Evolutionary conservation across 2,329 filamentous ascomycete genomes (phyloP), one percentile per base, ranked within the genome.

Genomic region (Aspergillus versicolor): DNA sequence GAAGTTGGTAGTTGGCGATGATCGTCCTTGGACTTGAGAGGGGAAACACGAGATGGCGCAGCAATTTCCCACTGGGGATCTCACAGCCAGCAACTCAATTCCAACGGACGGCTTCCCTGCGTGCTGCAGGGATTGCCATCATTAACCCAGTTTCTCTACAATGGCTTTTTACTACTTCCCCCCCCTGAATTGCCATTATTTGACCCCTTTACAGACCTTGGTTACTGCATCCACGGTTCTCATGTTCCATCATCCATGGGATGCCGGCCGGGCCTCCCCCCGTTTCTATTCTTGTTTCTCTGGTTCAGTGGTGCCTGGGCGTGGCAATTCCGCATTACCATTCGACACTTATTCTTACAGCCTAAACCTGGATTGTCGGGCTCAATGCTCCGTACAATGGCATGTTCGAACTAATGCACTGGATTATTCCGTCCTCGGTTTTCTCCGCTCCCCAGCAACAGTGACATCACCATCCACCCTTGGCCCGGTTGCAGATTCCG

Each of bases 31-130:
- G 15, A 21, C 27, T 43, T 45, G 41, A 30, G 30, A 42, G 15
- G 41, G 42, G 43, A 52, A 52, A 52, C 50, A 46, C 50, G 41
- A 52, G 49, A 52, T 43, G 30, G 49, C 49, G 49, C 40, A 45
- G 49, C 49, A 52, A 52, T 51, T 51, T 51, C 38, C 38, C 13
- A 37, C 27, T 21, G 15, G 13, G 13, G 30, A 40, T 37, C 46
- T 24, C 46, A 22, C 42, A 44, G 42, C 19, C 19, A 44, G 24
- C 42, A 15, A 44, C 42, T 44, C 43, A 21, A 45, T 17, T 32
- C 44, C 27, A 53, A 19, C 27, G 30, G 24, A 52, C 32, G 34
- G 19, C 11, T 45, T 22, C 52, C 52, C 52, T 54, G 52, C 52
- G 27, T 30, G 27, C 9, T 30, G 27, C 27, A 30, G 27, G 27